Conservation (phyloP, 2,329 filamentous ascomycete genomes). For the Claviceps pusilla region DNA sequence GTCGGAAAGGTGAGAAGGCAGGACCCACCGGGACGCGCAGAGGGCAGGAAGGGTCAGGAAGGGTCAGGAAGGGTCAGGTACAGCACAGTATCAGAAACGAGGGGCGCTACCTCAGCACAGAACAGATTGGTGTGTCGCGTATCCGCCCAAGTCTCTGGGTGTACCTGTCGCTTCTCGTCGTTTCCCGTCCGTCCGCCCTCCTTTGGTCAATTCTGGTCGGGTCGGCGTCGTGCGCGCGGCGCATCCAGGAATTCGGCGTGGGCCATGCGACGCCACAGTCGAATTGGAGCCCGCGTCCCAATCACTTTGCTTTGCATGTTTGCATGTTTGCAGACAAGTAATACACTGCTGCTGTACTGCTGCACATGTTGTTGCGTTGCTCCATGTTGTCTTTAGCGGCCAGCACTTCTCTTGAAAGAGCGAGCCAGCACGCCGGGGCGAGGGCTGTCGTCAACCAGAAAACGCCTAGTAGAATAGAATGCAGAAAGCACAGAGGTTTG, state of each 20-base stretch:
- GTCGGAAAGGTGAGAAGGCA: slow-evolving; percentile 3
- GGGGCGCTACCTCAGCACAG: slow-evolving; percentile 19
- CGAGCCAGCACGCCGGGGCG: neutral
- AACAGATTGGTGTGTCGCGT: slow-evolving; percentile 21
- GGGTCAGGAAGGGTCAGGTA: too few relatives aligned
- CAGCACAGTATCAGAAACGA: slow-evolving; percentile 23
- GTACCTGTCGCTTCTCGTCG: slow-evolving; percentile 9
- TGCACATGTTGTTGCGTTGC: too few relatives aligned
- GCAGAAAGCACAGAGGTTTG: neutral
- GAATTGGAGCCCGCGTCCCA: neutral
- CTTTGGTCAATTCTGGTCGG: too few relatives aligned
- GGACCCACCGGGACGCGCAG: neutral
- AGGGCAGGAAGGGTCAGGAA: too few relatives aligned
- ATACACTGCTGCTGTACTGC: too few relatives aligned
- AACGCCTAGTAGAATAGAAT: too few relatives aligned
- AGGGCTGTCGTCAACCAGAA: neutral
- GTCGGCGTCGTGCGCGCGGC: too few relatives aligned
- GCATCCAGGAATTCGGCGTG: slow-evolving; percentile 4
- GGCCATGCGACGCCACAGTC: slow-evolving; percentile 2
- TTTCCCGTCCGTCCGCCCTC: too few relatives aligned
- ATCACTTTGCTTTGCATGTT: too few relatives aligned
- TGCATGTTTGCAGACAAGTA: too few relatives aligned
- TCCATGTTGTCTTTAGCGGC: too few relatives aligned
- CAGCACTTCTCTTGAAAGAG: too few relatives aligned
- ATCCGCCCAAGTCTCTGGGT: slow-evolving; percentile 22